Conservation (phyloP, 2,329 filamentous ascomycete species). For the Aspergillus pseudotamarii region DNA sequence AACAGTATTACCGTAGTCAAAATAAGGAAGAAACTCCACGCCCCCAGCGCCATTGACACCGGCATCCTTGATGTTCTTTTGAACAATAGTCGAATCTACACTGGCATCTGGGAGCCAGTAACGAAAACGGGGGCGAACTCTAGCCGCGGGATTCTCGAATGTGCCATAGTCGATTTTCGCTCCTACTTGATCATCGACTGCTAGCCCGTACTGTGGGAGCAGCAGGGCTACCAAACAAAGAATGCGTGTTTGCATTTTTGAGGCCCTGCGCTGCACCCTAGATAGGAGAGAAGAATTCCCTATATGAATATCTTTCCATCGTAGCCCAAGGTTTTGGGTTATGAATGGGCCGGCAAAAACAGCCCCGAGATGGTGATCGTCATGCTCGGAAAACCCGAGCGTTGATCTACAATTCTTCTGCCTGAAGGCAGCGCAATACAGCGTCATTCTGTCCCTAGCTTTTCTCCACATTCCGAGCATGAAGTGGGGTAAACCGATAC, state of each 20-base stretch:
- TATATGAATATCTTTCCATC: background rate
- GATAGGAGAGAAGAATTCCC: background rate
- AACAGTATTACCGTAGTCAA: slow-evolving; percentile 37
- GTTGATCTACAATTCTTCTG: background rate
- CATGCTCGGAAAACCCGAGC: background rate
- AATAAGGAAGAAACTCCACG: slow-evolving; percentile 44
- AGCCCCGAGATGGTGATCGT: slow-evolving; percentile 1
- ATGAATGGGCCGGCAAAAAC: background rate
- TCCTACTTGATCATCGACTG: slow-evolving; percentile 5
- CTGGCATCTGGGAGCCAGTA: slow-evolving; percentile 47
- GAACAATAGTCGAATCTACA: slow-evolving; percentile 30
- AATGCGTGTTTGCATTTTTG: background rate
- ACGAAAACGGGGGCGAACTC: slow-evolving; percentile 35
- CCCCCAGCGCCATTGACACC: slow-evolving; percentile 41
- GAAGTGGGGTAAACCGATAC: background rate
- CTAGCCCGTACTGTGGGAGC: slow-evolving; percentile 1
- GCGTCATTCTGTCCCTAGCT: background rate
- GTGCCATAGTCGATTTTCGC: slow-evolving; percentile 12
- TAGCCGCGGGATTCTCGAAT: slow-evolving; percentile 31
- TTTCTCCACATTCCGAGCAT: background rate
- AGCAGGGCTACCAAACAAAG: background rate
- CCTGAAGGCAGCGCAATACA: background rate
- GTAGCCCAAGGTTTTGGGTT: background rate
- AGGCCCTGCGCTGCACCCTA: background rate
- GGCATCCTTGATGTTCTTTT: slow-evolving; percentile 35